Evolutionary conservation across 768 basidiomycete species (phyloP).

Genomic region (Amanita polypyramis): DNA sequence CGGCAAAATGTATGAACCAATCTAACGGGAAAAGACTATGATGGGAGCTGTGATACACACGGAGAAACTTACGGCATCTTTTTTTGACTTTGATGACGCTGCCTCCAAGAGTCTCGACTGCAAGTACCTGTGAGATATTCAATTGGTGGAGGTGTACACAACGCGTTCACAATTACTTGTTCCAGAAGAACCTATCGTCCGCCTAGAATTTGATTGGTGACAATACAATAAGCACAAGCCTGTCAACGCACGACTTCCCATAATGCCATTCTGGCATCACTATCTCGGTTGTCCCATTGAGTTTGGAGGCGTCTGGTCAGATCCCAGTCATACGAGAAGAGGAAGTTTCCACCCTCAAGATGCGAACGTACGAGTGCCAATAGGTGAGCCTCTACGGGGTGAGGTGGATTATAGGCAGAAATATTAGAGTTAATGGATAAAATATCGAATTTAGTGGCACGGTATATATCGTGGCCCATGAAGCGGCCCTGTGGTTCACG

Average conservation of each 20-base stretch:
- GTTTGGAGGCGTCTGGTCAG: conserved; percentile 80
- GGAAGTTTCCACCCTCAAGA: conserved; percentile 65
- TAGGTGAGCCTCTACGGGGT: conserved; percentile 83
- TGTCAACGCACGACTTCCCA: conserved; percentile 65
- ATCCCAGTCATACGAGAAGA: conserved; percentile 89
- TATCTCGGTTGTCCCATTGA: conserved; percentile 54
- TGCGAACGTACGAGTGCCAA: conserved; percentile 82
- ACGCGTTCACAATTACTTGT: conserved; percentile 56
- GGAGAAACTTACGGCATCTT: conserved; percentile 44
- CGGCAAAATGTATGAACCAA: conserved; percentile 83
- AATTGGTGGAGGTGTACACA: conserved; percentile 46
- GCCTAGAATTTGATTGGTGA: conserved; percentile 33
- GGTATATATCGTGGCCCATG: conserved; percentile 80
- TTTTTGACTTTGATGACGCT: conserved; percentile 34
- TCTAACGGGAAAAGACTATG: conserved; percentile 31
- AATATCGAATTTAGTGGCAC: conserved; percentile 84
- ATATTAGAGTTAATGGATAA: conserved; percentile 74
- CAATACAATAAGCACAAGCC: not conserved
- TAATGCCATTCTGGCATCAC: conserved; percentile 42
- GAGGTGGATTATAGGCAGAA: conserved; percentile 56
- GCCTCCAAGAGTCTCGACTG: conserved; percentile 29
- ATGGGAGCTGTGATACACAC: conserved; percentile 2
- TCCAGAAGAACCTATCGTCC: conserved; percentile 99
- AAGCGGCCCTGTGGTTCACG: conserved; percentile 70
- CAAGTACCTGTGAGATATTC: conserved; percentile 23